Evolutionary conservation across 2,329 filamentous ascomycete genomes (phyloP).

Genomic region (Aspergillus fischeri): DNA sequence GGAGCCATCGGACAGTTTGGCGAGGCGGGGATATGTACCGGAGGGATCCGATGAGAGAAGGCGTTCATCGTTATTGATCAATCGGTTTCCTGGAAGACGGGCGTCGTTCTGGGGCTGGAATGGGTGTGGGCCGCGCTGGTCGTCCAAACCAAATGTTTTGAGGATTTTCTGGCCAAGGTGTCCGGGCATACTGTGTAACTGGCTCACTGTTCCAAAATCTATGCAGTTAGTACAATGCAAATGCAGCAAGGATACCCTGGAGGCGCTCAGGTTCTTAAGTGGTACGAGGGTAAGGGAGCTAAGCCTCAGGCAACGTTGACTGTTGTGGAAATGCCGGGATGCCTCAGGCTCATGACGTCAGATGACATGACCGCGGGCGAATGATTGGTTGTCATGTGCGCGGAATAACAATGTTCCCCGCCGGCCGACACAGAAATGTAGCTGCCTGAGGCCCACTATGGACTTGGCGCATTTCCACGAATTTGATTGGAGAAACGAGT

Average conservation of each 20-base stretch:
- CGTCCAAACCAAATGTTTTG: constrained; percentile 23
- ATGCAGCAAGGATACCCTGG: neutral
- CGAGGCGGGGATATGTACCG: constrained; percentile 48
- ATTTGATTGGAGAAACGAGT: neutral
- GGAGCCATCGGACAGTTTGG: constrained; percentile 42
- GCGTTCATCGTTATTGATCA: constrained; percentile 32
- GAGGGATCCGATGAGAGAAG: constrained; percentile 31
- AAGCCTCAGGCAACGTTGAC: too few species aligned
- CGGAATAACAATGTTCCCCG: neutral
- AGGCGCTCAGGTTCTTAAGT: neutral
- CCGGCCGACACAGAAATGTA: neutral
- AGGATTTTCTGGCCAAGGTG: constrained; percentile 31
- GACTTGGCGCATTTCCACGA: neutral
- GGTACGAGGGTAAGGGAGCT: neutral
- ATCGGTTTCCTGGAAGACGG: constrained; percentile 16
- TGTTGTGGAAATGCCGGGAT: neutral
- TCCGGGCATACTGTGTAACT: constrained; percentile 19
- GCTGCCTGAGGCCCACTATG: neutral
- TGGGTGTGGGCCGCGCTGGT: constrained; percentile 8
- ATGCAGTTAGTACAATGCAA: neutral
- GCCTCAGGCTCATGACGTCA: neutral
- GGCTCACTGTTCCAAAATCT: neutral
- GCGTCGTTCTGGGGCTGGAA: constrained; percentile 3
- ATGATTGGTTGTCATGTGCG: neutral
- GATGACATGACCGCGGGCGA: neutral